A percentile compares a stretch with the other conserved stretches of the same genome.
These are phyloP conservation scores for Xylaria flabelliformis DNA, from an alignment of 495 filamentous ascomycete genomes.

Conservation along the genomic window DNA sequence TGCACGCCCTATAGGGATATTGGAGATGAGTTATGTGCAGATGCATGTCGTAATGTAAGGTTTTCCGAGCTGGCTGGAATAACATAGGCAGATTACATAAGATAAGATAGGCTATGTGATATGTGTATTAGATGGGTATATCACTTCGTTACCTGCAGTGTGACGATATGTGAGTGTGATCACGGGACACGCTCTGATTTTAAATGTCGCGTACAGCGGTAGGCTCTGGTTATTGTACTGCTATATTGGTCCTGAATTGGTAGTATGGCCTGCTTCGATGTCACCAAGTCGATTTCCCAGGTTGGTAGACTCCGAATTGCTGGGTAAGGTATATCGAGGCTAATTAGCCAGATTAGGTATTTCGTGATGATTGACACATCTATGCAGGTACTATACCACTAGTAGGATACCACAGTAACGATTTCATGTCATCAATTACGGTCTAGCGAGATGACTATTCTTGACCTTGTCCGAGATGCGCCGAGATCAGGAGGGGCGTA, in stretches of 20 bases:
- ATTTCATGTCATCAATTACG: neutral
- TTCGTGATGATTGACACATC: neutral
- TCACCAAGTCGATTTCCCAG: neutral
- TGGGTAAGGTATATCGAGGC: neutral
- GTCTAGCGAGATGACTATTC: neutral
- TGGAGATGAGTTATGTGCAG: neutral
- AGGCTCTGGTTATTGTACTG: neutral
- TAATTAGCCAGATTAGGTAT: constrained; percentile 2
- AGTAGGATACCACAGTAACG: neutral
- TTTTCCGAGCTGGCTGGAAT: neutral
- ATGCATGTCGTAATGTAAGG: neutral
- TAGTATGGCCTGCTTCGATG: neutral
- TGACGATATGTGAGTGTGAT: neutral
- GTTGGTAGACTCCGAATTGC: neutral
- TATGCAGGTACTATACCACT: neutral
- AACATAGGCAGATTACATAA: neutral
- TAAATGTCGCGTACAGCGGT: neutral
- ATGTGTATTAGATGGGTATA: neutral
- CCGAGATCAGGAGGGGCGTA: neutral
- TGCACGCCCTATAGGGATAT: neutral
- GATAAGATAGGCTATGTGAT: neutral
- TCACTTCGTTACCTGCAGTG: neutral
- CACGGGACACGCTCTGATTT: neutral
- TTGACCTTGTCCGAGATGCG: neutral
- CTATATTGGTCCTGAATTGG: neutral